Conservation (phyloP, 1,139 yeast species). For the Suhomyces choctaworum region DNA sequence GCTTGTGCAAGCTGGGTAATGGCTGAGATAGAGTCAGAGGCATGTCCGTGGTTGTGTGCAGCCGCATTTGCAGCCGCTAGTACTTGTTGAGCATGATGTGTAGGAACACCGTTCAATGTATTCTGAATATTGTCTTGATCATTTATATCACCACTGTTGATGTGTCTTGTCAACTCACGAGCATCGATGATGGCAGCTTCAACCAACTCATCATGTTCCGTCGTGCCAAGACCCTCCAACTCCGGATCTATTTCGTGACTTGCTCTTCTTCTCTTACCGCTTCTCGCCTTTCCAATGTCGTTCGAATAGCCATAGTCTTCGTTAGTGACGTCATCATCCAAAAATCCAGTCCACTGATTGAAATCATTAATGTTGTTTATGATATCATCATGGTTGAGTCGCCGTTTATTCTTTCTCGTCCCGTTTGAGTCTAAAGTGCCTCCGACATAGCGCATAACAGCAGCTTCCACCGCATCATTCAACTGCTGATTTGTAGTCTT, state of each 20-base stretch:
- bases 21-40: slow-evolving; percentile 23
- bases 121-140: slow-evolving; percentile 11
- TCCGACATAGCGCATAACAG: slow-evolving; percentile 70
- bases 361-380: slow-evolving; percentile 26
- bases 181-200: slow-evolving; percentile 71
- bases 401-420: slow-evolving; percentile 11
- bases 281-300: slow-evolving; percentile 6
- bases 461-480: slow-evolving; percentile 67
- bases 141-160: slow-evolving; percentile 13
- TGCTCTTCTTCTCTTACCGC: slow-evolving; percentile 10
- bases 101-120: slow-evolving; percentile 15
- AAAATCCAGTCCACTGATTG: slow-evolving; percentile 56
- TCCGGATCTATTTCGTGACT: slow-evolving; percentile 60
- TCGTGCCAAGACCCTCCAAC: slow-evolving; percentile 40
- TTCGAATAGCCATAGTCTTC: slow-evolving; percentile 15
- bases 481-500: slow-evolving; percentile 42
- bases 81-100: slow-evolving; percentile 21
- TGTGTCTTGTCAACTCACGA: slow-evolving; percentile 56
- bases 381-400: slow-evolving; percentile 18
- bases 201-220: slow-evolving; percentile 60
- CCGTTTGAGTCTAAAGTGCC: slow-evolving; percentile 44
- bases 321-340: slow-evolving; percentile 37
- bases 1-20: slow-evolving; percentile 36
- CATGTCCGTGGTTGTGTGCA: slow-evolving; percentile 20
- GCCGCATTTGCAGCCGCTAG: slow-evolving; percentile 28